A percentile compares a stretch with the other conserved stretches of the same genome.
Conservation (phyloP, 371 early-diverging fungal genomes). For the Rhizopus stolonifer region DNA sequence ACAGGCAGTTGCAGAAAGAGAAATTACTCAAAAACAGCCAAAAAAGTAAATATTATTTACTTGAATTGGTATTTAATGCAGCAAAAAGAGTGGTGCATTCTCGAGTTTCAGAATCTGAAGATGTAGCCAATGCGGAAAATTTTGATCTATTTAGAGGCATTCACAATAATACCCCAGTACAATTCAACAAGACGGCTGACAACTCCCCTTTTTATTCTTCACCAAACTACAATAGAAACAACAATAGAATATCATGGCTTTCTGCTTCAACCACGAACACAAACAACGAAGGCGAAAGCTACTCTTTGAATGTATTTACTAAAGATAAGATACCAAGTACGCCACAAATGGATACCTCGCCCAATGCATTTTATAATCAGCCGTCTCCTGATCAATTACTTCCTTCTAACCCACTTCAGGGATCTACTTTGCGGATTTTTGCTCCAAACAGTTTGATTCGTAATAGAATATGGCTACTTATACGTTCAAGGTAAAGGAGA, state of each 20-base stretch:
- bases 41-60: constrained; percentile 16
- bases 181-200: not conserved
- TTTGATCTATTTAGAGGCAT: constrained; percentile 4
- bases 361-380: not conserved
- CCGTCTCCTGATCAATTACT: constrained; percentile 1
- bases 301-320: not conserved
- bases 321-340: constrained; percentile 4
- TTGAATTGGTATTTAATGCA: constrained; percentile 20
- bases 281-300: not conserved
- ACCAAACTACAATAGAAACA: not conserved
- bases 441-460: constrained; percentile 29
- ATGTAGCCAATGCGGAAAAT: constrained; percentile 6
- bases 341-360: not conserved
- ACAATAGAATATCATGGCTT: constrained; percentile 17
- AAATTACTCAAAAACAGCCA: not conserved
- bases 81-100: constrained; percentile 41
- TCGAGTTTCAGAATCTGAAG: constrained; percentile 30
- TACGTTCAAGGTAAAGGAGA: constrained; percentile 38
- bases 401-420: constrained; percentile 25
- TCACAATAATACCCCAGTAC: not conserved
- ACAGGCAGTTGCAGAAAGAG: constrained; percentile 5
- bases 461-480: constrained; percentile 29
- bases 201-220: not conserved
- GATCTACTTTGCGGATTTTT: constrained; percentile 28
- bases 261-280: constrained; percentile 4